Evolutionary conservation across 179 eudicot genomes (phyloP).

Genomic region (Beta corolliflora): DNA sequence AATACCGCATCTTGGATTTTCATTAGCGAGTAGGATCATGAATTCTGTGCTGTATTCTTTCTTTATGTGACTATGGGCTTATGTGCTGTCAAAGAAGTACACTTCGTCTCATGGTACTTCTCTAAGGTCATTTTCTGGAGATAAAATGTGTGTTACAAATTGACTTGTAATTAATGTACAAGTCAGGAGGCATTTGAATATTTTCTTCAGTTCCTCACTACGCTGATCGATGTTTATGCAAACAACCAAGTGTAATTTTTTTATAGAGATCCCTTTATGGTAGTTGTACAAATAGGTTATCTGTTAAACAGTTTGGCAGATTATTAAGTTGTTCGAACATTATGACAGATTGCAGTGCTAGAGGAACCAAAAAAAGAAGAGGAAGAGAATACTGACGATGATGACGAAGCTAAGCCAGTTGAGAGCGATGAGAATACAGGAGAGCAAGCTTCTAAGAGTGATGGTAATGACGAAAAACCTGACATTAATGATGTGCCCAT

Average conservation of each 20-base stretch:
- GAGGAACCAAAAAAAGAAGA: constrained; percentile 75
- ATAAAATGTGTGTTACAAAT: background rate
- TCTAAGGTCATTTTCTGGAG: background rate
- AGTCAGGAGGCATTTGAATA: background rate
- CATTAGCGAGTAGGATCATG: background rate
- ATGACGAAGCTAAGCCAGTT: constrained; percentile 57
- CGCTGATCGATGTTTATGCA: background rate
- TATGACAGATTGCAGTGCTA: constrained; percentile 64
- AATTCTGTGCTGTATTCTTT: background rate
- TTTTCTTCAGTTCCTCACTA: background rate
- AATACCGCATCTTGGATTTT: background rate
- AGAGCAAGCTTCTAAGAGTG: constrained; percentile 45
- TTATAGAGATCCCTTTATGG: background rate
- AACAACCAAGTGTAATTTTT: background rate
- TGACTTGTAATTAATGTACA: background rate
- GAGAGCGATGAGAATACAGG: constrained; percentile 36
- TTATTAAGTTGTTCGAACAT: background rate
- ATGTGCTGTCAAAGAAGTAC: no score
- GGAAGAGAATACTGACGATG: constrained; percentile 43
- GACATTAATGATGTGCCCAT: constrained; percentile 83
- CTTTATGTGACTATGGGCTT: background rate
- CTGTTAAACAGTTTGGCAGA: background rate
- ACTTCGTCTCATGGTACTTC: background rate
- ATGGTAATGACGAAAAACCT: constrained; percentile 47
- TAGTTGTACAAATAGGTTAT: background rate